Evolutionary conservation across 1,284 basidiomycete genomes (phyloP).

Genomic region (Ganoderma sinense): DNA sequence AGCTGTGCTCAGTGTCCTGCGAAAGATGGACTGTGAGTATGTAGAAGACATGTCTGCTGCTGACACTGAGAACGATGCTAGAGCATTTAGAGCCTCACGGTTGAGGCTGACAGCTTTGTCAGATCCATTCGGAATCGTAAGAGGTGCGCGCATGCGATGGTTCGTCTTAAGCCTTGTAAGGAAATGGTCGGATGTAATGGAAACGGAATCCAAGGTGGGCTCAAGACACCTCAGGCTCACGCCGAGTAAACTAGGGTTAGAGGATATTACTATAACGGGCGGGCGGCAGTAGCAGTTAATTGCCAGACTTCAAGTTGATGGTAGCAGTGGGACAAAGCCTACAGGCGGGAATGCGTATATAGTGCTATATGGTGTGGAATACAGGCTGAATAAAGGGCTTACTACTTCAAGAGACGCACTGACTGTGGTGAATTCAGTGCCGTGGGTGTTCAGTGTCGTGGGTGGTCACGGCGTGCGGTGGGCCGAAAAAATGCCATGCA

Average conservation of each 20-base stretch:
- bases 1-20: conserved; percentile 21
- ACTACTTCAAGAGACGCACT: neutral
- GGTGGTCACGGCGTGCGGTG: too few relatives aligned
- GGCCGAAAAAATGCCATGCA: neutral
- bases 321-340: too few relatives aligned
- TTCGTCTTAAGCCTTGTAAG: too few relatives aligned
- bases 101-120: conserved; percentile 3
- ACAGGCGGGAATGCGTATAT: too few relatives aligned
- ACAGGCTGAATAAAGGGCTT: neutral
- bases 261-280: neutral
- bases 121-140: neutral
- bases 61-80: neutral
- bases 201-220: neutral
- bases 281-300: too few relatives aligned
- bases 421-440: too few relatives aligned
- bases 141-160: neutral
- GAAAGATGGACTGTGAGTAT: conserved; percentile 35
- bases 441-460: too few relatives aligned
- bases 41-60: conserved; percentile 35
- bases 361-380: too few relatives aligned
- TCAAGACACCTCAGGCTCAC: neutral
- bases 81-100: neutral
- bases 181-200: neutral
- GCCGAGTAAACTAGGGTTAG: neutral
- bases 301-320: too few relatives aligned